Evolutionary conservation across 306 rosid species (phyloP).

Genomic region (Cotoneaster glaucophyllus): DNA sequence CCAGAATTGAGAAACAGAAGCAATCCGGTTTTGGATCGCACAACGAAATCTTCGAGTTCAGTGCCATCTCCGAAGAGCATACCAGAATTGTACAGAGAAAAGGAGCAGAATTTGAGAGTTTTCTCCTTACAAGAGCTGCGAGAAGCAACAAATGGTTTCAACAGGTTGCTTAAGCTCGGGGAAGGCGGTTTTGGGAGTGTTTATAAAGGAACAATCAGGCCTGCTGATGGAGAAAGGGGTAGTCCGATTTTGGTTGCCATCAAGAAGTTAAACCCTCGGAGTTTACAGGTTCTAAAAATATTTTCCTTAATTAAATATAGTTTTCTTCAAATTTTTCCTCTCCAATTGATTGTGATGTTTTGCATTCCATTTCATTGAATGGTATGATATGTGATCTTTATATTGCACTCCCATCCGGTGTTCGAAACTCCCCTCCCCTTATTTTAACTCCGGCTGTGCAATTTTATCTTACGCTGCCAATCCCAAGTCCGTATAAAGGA

Average conservation of each 20-base stretch:
- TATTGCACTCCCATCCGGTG: no score
- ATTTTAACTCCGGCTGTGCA: no score
- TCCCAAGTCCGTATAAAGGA: no score
- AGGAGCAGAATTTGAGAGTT: constrained; percentile 54
- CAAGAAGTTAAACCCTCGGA: constrained; percentile 59
- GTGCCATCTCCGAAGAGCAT: constrained; percentile 56
- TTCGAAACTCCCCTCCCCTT: no score
- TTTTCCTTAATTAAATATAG: not conserved
- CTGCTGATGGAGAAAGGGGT: constrained; percentile 32
- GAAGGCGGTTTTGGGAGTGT: constrained; percentile 96
- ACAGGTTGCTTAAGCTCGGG: constrained; percentile 62
- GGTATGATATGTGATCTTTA: no score
- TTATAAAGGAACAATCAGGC: constrained; percentile 56
- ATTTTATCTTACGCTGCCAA: no score
- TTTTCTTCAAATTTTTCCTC: not conserved
- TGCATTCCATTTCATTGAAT: not conserved
- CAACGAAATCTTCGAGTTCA: constrained; percentile 30
- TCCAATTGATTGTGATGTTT: not conserved
- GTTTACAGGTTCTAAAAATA: constrained; percentile 56
- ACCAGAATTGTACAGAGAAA: constrained; percentile 77
- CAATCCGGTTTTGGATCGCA: constrained; percentile 23
- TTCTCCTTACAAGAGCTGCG: constrained; percentile 56
- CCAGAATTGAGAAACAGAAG: constrained; percentile 34
- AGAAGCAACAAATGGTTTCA: constrained; percentile 64
- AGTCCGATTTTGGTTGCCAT: constrained; percentile 61